Conservation (phyloP, 1,284 basidiomycete genomes). For the Golubevia sp. region DNA sequence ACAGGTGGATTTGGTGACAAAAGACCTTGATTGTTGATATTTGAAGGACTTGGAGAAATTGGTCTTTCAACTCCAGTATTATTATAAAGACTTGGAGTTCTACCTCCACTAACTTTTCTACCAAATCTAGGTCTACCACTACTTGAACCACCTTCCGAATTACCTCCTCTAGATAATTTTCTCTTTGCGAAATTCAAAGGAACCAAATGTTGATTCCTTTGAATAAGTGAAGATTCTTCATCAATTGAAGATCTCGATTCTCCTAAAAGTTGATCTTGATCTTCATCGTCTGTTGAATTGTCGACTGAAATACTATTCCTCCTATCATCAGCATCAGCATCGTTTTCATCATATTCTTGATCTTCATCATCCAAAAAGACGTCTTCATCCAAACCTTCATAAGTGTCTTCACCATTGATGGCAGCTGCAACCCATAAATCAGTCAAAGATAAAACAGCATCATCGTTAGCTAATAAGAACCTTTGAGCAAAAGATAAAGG, state of each 20-base stretch:
- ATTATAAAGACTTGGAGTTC: constrained; percentile 40
- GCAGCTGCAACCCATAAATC: constrained; percentile 92
- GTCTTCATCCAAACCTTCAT: constrained; percentile 46
- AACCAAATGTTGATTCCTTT: constrained; percentile 27
- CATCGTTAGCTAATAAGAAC: constrained; percentile 74
- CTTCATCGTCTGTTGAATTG: too few species aligned
- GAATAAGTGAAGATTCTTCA: neutral
- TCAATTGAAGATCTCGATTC: too few species aligned
- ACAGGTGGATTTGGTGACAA: neutral
- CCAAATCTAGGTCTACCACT: constrained; percentile 16
- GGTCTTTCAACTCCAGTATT: constrained; percentile 43
- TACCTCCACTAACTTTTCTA: constrained; percentile 21
- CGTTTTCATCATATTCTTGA: constrained; percentile 16
- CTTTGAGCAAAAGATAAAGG: constrained; percentile 72
- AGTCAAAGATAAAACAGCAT: constrained; percentile 82
- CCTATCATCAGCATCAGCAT: constrained; percentile 64
- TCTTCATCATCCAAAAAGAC: constrained; percentile 69
- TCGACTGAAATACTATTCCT: constrained; percentile 18
- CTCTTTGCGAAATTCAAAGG: constrained; percentile 52
- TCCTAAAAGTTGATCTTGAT: too few species aligned
- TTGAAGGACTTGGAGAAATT: neutral
- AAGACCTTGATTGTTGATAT: constrained; percentile 1
- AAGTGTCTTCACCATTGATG: constrained; percentile 77
- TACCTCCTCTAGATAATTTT: constrained; percentile 20
- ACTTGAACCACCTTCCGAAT: constrained; percentile 19